These are phyloP conservation scores for Emiliania huxleyi DNA, from an alignment of 78 protist genomes.

Conservation along the genomic window DNA sequence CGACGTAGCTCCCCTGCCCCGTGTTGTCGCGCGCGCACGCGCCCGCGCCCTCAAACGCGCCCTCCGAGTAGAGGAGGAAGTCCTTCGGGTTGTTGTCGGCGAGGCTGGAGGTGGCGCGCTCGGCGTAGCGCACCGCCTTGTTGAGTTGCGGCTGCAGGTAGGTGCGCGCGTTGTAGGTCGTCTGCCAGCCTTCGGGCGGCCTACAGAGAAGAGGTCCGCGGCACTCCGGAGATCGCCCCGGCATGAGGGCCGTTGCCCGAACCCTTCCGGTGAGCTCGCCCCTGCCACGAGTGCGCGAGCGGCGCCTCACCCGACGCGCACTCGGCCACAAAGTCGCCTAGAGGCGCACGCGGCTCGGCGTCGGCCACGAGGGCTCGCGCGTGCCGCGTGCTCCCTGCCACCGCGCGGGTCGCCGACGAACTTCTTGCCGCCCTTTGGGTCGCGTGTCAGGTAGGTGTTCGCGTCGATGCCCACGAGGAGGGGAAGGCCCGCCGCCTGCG, in stretches of 20 bases:
- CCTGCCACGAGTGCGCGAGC: background rate
- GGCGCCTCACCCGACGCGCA: too few species aligned
- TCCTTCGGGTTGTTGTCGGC: slow-evolving; percentile 52
- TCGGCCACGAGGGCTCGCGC: too few species aligned
- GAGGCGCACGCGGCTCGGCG: too few species aligned
- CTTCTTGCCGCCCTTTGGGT: too few species aligned
- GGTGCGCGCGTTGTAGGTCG: slow-evolving; percentile 54
- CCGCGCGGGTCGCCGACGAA: too few species aligned
- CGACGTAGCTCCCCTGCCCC: background rate
- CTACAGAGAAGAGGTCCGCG: background rate
- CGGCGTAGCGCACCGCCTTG: background rate
- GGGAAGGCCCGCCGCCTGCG: background rate
- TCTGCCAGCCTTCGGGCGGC: background rate
- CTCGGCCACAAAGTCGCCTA: background rate
- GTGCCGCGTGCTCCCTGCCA: too few species aligned
- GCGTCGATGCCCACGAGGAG: slow-evolving; percentile 44
- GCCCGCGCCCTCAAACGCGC: background rate
- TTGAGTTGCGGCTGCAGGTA: slow-evolving; percentile 22
- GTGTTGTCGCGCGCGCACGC: slow-evolving; percentile 25
- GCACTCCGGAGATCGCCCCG: background rate
- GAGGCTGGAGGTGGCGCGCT: background rate
- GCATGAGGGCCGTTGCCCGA: background rate
- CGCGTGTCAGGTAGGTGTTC: too few species aligned
- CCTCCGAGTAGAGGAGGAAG: slow-evolving; percentile 1
- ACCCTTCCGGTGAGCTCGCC: background rate